Evolutionary conservation across 2,329 filamentous ascomycete genomes (phyloP).

Genomic region (Chaetomiaceae sp.): DNA sequence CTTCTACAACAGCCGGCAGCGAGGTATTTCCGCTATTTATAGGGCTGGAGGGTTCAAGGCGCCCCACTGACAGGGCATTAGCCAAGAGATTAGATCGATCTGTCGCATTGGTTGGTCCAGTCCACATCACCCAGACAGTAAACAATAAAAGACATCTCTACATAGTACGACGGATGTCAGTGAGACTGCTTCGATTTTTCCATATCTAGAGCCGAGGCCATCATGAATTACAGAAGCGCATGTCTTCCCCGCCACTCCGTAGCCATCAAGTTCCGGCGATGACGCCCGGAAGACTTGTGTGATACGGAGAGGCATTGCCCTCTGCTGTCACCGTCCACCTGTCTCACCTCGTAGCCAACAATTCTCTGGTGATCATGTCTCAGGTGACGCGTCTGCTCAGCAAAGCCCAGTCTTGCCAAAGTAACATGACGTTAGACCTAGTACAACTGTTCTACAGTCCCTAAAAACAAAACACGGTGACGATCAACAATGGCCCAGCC

Average conservation of each 20-base stretch:
- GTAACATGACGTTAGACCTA: constrained; percentile 1
- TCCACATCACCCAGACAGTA: neutral
- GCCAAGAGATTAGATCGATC: constrained; percentile 18
- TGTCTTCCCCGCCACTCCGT: too few species aligned
- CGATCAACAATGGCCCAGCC: constrained; percentile 1
- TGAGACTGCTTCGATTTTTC: too few species aligned
- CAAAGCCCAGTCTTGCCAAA: neutral
- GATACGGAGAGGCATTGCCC: neutral
- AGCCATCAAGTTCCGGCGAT: neutral
- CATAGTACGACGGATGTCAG: too few species aligned
- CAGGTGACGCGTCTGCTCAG: constrained; percentile 9
- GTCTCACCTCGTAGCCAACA: neutral
- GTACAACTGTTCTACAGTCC: constrained; percentile 17
- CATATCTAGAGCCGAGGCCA: too few species aligned
- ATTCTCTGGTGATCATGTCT: neutral
- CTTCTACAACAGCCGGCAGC: too few species aligned
- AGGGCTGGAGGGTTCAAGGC: too few species aligned
- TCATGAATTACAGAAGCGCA: too few species aligned
- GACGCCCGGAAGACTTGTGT: neutral
- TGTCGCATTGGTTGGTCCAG: constrained; percentile 1
- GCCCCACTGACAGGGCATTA: too few species aligned
- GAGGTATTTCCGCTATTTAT: neutral
- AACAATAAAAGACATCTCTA: too few species aligned
- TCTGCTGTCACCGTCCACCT: neutral
- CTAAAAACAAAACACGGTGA: neutral